phyloP scores from a whole-genome alignment of 1,284 basidiomycete genomes.

The Tilletia horrida region DNA sequence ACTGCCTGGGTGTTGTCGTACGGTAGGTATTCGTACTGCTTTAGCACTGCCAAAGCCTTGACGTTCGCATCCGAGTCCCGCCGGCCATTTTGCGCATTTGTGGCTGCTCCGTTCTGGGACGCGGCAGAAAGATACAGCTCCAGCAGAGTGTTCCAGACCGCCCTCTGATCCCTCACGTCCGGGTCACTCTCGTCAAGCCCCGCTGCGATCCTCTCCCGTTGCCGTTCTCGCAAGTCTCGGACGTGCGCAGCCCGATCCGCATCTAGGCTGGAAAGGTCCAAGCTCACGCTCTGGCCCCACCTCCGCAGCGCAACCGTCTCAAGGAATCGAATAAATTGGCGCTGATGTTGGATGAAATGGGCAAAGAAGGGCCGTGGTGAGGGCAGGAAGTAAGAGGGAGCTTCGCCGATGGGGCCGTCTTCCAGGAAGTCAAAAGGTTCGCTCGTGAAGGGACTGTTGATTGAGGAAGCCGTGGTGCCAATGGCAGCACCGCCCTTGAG shows the following conservation, averaged over 20 bases:
- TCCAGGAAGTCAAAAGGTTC: not conserved
- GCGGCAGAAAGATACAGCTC: constrained; percentile 73
- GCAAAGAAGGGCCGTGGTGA: constrained; percentile 86
- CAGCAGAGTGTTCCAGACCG: constrained; percentile 92
- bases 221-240: constrained; percentile 1
- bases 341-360: constrained; percentile 85
- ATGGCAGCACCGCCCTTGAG: not conserved
- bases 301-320: constrained; percentile 77
- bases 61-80: not conserved
- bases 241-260: not conserved
- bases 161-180: constrained; percentile 71
- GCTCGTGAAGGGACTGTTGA: too few species aligned
- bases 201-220: constrained; percentile 2
- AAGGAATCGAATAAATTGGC: constrained; percentile 78
- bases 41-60: constrained; percentile 38
- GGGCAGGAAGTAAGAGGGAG: constrained; percentile 61
- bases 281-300: constrained; percentile 74
- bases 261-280: constrained; percentile 23
- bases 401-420: constrained; percentile 1
- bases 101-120: constrained; percentile 40
- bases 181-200: constrained; percentile 58
- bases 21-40: constrained; percentile 60
- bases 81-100: constrained; percentile 12
- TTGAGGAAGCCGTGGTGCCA: not conserved
- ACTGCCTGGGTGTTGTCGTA: constrained; percentile 88